Base-by-base conservation (phyloP, 2,329 filamentous ascomycete genomes). In the Beauveria asiatica region DNA sequence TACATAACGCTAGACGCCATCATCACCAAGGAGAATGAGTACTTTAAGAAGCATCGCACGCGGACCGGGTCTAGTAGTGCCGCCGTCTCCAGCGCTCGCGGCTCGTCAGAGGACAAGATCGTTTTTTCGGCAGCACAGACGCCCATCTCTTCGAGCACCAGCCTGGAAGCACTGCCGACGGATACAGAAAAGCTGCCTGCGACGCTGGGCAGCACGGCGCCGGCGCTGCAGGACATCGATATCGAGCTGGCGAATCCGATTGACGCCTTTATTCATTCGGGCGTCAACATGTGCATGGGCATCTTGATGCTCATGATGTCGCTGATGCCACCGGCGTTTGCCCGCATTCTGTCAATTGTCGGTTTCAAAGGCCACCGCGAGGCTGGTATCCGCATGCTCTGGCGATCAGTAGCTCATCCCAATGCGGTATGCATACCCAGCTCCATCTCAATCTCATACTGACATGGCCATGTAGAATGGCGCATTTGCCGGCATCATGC, bases 361-460 rank as follows among this genome's bases (percentile, higher is more conserved):
- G 94, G 94, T 1, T 97, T 97, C 75, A 86, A 84, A 63, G 94
- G 94, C 37, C 92, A 97, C 70, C 87, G 92, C 48, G 85, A 90
- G 63, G 82, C 87, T 44, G 94, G 92, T 10, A 80, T 97, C 37
- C 80, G 82, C 44, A 88, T 97, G 83, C 83, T 99, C 5, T 99
- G 94, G 94, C 86, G 90, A 70, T 90, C 91, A 13, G 92, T 90
- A 23, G 85, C 86, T 54, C 94, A 92, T 70, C 76, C 86, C 63
- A 96, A 96, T 71, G 83, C 97, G 68, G 57, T 53, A 59, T n/a
- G 48, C 19, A 42, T 27, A 8, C 25, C 37, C 17, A 2, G 2
- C 13, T 17, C 16, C n/a, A 30, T 9, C 1, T 33, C 30, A 9
- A 19, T n/a, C 8, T 37, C 16, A 10, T 16, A 13, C 57, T 52